Percentiles rank a stretch among this genome's conserved stretches.
Conservation (phyloP, 495 filamentous ascomycete species). For the Penicillium steckii region DNA sequence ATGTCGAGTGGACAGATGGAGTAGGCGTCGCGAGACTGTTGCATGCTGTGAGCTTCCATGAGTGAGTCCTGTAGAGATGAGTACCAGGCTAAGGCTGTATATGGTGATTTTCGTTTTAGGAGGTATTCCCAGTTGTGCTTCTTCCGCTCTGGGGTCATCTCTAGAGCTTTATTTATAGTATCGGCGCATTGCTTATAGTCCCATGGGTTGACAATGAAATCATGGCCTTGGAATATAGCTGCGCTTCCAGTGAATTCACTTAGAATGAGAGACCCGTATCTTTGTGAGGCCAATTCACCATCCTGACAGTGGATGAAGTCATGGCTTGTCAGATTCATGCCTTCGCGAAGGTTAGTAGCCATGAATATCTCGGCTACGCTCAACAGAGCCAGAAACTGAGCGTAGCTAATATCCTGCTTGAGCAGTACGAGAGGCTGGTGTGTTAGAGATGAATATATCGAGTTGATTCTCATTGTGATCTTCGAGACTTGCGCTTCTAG, state of each 20-base stretch:
- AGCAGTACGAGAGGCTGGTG: slow-evolving; percentile 84
- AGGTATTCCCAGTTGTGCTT: slow-evolving; percentile 67
- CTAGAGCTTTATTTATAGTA: slow-evolving; percentile 71
- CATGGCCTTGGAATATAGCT: slow-evolving; percentile 68
- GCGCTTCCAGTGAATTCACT: slow-evolving; percentile 92
- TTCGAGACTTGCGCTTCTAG: slow-evolving; percentile 78
- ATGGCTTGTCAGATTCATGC: slow-evolving; percentile 88
- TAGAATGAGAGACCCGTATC: slow-evolving; percentile 81
- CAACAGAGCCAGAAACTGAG: slow-evolving; percentile 80
- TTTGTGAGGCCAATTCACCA: slow-evolving; percentile 60
- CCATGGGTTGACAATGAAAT: slow-evolving; percentile 85
- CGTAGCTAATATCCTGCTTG: slow-evolving; percentile 84
- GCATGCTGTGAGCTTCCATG: slow-evolving; percentile 62
- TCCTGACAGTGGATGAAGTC: slow-evolving; percentile 89
- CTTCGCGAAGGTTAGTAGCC: slow-evolving; percentile 84
- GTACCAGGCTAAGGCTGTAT: slow-evolving; percentile 77
- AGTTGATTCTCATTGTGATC: slow-evolving; percentile 85
- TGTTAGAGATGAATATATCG: slow-evolving; percentile 72
- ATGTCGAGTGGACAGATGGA: slow-evolving; percentile 70
- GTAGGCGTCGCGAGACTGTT: slow-evolving; percentile 66
- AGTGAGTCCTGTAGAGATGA: slow-evolving; percentile 57
- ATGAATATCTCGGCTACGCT: slow-evolving; percentile 81
- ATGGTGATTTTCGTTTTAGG: slow-evolving; percentile 64
- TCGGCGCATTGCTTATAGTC: slow-evolving; percentile 78
- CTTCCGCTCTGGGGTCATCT: slow-evolving; percentile 72